These are phyloP conservation scores for Pythium plurisporium DNA, from an alignment of 352 stramenopile genomes.

Conservation along the genomic window DNA sequence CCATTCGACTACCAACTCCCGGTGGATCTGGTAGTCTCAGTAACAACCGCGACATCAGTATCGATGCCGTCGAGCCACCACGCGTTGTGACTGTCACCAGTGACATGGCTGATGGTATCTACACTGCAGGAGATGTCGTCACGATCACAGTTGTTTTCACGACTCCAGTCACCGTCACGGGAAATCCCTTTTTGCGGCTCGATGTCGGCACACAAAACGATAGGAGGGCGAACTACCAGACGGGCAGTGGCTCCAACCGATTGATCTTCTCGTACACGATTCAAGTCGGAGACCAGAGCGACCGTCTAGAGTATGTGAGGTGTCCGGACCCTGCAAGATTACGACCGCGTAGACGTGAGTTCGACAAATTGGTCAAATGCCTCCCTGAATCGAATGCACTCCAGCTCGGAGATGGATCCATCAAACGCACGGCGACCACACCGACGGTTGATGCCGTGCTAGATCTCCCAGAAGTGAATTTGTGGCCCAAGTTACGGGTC, in stretches of 20 bases:
- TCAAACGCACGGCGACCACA: conserved; percentile 38
- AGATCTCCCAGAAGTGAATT: conserved; percentile 56
- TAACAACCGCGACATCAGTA: conserved; percentile 55
- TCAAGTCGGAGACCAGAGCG: conserved; percentile 39
- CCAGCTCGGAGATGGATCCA: conserved; percentile 36
- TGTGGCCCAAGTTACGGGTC: conserved; percentile 56
- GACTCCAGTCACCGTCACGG: conserved; percentile 41
- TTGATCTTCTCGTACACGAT: conserved; percentile 58
- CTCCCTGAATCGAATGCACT: conserved; percentile 37
- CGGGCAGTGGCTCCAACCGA: conserved; percentile 31
- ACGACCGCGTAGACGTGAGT: conserved; percentile 27
- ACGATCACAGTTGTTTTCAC: conserved; percentile 45
- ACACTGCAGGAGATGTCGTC: conserved; percentile 52
- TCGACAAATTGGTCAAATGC: conserved; percentile 52
- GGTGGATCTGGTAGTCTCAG: conserved; percentile 48
- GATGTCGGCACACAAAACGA: conserved; percentile 5
- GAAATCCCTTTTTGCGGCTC: conserved; percentile 35
- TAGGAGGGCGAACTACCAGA: conserved; percentile 30
- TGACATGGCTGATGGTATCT: conserved; percentile 42
- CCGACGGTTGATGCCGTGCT: conserved; percentile 47
- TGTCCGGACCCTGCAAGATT: conserved; percentile 37
- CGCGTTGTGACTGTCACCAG: conserved; percentile 46
- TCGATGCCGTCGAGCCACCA: conserved; percentile 56
- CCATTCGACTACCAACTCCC: conserved; percentile 39
- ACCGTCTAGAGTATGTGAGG: conserved; percentile 57